Evolutionary conservation across 176 grass and related monocot species (phyloP), one percentile per base, ranked within the genome.

Genomic region (Hsuehochloa calcarea): DNA sequence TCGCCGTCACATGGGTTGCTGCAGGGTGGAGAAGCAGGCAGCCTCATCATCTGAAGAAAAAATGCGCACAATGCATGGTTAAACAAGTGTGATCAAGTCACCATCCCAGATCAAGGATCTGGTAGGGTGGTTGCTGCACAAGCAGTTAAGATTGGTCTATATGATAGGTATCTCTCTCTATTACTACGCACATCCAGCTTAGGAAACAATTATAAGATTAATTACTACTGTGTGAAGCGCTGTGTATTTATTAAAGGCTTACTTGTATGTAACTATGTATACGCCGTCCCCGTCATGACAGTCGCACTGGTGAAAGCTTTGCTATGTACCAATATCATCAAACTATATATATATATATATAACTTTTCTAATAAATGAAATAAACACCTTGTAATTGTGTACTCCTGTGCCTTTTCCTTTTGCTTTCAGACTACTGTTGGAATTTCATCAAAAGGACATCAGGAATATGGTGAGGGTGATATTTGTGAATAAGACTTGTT

Each of bases 121-220:
- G 87, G 85, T 92, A 90, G 72, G 82, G 72, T 85, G 72, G 81
- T 90, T 87, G 87, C 73, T 92, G 93, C 88, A 60, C 84, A 88
- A 38, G 84, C 66, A 88, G 80, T 84, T 86, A 89, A 91, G 80
- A 81, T 72, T 89, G 79, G 80, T 87, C 77, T 83, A 66, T 82
- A 51, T 84, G 50, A 84, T 88, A 75, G 70, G 64, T 84, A 87
- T 84, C 65, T 44, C 60, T 81, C 75, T 81, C 75, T 61, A 70
- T 89, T 82, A 84, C 86, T 91, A 87, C 71, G 59, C 29, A 31
- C 27, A 84, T 89, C 89, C 60, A 84, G 77, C 65, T 87, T 91
- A 88, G 78, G 70, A 81, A 84, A 89, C 72, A 39, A 59, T 35
- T 74, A 86, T 85, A 85, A 75, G 64, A 83, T 83, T 82, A 83